A percentile compares a stretch with the other conserved stretches of the same genome.
Conservation (phyloP, 257 asterid species). For the Solanum arcanum region DNA sequence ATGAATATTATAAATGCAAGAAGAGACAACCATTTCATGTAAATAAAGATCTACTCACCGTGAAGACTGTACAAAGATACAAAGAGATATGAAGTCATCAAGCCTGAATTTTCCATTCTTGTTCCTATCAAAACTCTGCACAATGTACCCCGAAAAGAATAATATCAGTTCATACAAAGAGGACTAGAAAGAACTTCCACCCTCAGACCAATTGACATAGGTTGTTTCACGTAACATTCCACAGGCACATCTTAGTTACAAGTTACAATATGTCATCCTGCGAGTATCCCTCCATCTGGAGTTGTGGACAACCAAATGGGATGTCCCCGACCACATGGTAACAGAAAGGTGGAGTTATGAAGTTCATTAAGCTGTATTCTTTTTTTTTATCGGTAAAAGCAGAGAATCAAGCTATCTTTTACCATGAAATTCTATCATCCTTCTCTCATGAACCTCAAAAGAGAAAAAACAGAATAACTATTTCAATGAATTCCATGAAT, state of each 20-base stretch:
- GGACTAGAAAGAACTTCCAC: not conserved
- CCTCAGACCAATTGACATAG: not conserved
- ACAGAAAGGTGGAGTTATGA: not conserved
- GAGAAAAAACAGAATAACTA: not conserved
- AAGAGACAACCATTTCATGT: not conserved
- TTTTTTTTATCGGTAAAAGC: not conserved
- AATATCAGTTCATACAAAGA: not conserved
- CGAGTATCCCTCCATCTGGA: not conserved
- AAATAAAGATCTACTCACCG: conserved; percentile 24
- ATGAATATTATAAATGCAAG: conserved; percentile 1
- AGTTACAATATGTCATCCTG: not conserved
- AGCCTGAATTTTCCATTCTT: conserved; percentile 65
- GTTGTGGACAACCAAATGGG: not conserved
- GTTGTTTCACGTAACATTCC: not conserved
- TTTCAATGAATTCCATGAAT: not conserved
- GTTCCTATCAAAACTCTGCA: conserved; percentile 68
- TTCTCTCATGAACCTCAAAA: not conserved
- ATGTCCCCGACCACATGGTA: not conserved
- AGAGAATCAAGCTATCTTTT: not conserved
- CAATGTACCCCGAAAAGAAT: not conserved
- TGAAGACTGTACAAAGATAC: conserved; percentile 76
- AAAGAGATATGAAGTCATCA: conserved; percentile 62
- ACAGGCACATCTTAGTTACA: not conserved
- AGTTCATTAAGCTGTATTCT: not conserved
- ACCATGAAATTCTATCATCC: not conserved